phyloP scores from a whole-genome alignment of 2,329 filamentous ascomycete species.

The Colletotrichum cordylinicola region DNA sequence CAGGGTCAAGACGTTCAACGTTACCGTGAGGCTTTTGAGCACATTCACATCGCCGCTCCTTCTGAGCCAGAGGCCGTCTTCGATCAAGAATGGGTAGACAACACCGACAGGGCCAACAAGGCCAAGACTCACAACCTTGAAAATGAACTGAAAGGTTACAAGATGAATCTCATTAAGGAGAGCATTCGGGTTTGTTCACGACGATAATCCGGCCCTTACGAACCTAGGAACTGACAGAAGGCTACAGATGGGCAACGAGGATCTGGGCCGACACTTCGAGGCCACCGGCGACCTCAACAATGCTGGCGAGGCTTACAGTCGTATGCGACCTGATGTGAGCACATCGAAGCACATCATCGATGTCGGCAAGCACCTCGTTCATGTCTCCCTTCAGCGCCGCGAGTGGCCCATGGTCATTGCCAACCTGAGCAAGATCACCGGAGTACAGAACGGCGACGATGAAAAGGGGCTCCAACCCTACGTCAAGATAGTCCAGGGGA shows the following conservation, averaged over 20 bases:
- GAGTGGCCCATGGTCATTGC: slow-evolving; percentile 76
- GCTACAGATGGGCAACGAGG: slow-evolving; percentile 88
- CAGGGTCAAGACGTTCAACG: slow-evolving; percentile 72
- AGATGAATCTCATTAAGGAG: slow-evolving; percentile 97
- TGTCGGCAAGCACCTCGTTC: slow-evolving; percentile 79
- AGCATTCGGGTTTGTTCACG: slow-evolving; percentile 78
- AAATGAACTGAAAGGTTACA: slow-evolving; percentile 86
- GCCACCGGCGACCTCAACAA: slow-evolving; percentile 74
- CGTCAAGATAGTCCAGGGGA: slow-evolving; percentile 55
- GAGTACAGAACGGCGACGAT: slow-evolving; percentile 46
- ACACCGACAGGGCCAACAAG: slow-evolving; percentile 69
- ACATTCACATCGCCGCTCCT: slow-evolving; percentile 68
- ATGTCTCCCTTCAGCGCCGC: slow-evolving; percentile 75
- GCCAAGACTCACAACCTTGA: slow-evolving; percentile 79
- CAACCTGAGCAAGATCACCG: slow-evolving; percentile 68
- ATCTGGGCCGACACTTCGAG: slow-evolving; percentile 85
- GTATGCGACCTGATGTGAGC: slow-evolving; percentile 91
- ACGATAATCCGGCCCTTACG: background rate
- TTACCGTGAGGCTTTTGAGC: slow-evolving; percentile 74
- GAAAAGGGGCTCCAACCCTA: slow-evolving; percentile 59
- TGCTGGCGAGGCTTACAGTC: slow-evolving; percentile 79
- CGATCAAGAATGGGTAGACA: slow-evolving; percentile 79
- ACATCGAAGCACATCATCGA: slow-evolving; percentile 84
- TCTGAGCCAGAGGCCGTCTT: slow-evolving; percentile 69
- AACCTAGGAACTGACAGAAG: slow-evolving; percentile 6